These are phyloP conservation scores for Dujonia santamariae DNA, from an alignment of 1,139 yeast species.

Conservation along the genomic window DNA sequence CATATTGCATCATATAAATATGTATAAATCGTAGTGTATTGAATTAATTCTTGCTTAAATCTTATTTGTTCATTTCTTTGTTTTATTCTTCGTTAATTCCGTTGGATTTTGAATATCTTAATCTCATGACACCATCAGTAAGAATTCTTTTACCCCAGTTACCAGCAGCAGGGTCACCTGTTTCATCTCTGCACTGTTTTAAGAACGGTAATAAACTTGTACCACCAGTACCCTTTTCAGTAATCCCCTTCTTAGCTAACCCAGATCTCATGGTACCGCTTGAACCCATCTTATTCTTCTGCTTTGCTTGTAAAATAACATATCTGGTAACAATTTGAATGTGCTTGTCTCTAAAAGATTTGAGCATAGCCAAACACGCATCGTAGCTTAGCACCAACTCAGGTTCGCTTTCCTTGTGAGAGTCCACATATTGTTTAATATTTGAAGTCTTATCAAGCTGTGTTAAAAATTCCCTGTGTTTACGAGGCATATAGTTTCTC, in stretches of 20 bases:
- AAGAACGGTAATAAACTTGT: slow-evolving; percentile 87
- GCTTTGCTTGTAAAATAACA: slow-evolving; percentile 72
- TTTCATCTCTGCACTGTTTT: slow-evolving; percentile 94
- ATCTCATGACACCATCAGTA: slow-evolving; percentile 54
- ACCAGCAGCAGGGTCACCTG: slow-evolving; percentile 90
- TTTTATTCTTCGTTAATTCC: slow-evolving; percentile 28
- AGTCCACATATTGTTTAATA: slow-evolving; percentile 61
- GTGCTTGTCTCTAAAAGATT: slow-evolving; percentile 87
- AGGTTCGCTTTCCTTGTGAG: slow-evolving; percentile 36
- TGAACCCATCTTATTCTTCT: slow-evolving; percentile 50
- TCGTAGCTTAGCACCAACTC: slow-evolving; percentile 75
- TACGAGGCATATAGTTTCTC: slow-evolving; percentile 87
- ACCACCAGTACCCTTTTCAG: slow-evolving; percentile 88
- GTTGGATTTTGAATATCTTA: slow-evolving; percentile 36
- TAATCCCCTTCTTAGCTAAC: slow-evolving; percentile 46
- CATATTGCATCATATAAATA: no score
- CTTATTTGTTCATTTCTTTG: neutral
- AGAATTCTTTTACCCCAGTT: slow-evolving; percentile 80
- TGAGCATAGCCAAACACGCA: slow-evolving; percentile 86
- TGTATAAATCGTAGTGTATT: neutral
- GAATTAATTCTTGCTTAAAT: neutral
- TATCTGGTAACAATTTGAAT: slow-evolving; percentile 89
- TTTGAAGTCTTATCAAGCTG: slow-evolving; percentile 55
- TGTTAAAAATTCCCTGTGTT: slow-evolving; percentile 70
- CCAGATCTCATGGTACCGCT: slow-evolving; percentile 59